Conservation (phyloP, 441 rosid genomes). For the Gossypium trilobum region DNA sequence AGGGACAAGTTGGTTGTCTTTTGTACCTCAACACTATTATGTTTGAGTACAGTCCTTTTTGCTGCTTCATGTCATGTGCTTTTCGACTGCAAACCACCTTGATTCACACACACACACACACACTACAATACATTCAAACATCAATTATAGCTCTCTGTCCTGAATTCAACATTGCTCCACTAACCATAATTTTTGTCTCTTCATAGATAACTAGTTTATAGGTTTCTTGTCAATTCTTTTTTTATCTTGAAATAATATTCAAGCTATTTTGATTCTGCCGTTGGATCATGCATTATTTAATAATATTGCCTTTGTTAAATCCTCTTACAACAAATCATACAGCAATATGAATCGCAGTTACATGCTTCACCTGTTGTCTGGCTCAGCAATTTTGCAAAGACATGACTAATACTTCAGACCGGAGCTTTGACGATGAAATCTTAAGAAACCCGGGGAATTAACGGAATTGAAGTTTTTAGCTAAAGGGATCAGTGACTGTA, state of each 20-base stretch:
- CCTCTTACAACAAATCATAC: neutral
- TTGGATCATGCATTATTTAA: neutral
- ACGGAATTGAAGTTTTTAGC: constrained; percentile 40
- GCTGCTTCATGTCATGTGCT: neutral
- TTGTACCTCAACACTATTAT: too few species aligned
- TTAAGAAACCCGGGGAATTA: constrained; percentile 28
- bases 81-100: neutral
- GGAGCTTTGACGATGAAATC: constrained; percentile 26
- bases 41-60: neutral
- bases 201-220: neutral
- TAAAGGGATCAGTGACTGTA: constrained; percentile 75
- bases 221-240: neutral
- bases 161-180: neutral
- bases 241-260: neutral
- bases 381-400: neutral
- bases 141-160: neutral
- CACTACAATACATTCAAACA: neutral
- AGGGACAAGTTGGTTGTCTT: too few species aligned
- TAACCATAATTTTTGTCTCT: neutral
- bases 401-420: constrained; percentile 23
- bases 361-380: neutral
- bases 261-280: neutral
- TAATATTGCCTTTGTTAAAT: neutral
- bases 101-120: neutral
- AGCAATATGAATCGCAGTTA: neutral